Conservation (phyloP, 2,329 filamentous ascomycete species). For the Fonsecaea erecta region DNA sequence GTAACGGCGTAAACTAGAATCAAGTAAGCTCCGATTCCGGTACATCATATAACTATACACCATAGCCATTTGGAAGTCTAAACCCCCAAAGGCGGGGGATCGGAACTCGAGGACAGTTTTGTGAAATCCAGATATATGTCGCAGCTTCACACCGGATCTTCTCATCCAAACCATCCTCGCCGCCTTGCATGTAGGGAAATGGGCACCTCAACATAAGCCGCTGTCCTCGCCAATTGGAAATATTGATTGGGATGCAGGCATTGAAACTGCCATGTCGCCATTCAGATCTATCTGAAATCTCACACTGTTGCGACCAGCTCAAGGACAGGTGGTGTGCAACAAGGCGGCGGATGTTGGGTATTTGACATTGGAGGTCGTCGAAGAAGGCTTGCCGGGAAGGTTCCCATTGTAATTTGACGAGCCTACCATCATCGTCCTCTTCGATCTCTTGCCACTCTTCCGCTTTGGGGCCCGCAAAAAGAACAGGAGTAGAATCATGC, state of each 20-base stretch:
- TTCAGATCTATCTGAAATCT: background rate
- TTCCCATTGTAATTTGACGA: constrained; percentile 15
- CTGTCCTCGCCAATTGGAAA: background rate
- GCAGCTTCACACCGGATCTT: background rate
- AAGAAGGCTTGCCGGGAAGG: constrained; percentile 5
- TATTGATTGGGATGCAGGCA: background rate
- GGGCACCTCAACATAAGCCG: background rate
- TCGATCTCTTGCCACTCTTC: constrained; percentile 7
- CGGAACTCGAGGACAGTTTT: background rate
- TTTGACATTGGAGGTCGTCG: background rate
- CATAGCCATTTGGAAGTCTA: background rate
- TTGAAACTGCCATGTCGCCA: background rate
- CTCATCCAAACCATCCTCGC: background rate
- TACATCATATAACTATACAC: background rate
- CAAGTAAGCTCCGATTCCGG: background rate
- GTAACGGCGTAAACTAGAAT: background rate
- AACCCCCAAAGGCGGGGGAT: background rate
- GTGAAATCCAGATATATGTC: background rate
- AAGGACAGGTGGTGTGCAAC: no score
- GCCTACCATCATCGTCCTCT: constrained; percentile 12
- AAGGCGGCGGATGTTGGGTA: background rate
- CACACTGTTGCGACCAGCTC: background rate
- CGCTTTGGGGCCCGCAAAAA: background rate
- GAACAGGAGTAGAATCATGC: background rate
- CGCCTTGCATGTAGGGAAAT: background rate